A percentile compares a stretch with the other conserved stretches of the same genome.
phyloP scores from a whole-genome alignment of 768 basidiomycete genomes.

The Tulasnella sp. region DNA sequence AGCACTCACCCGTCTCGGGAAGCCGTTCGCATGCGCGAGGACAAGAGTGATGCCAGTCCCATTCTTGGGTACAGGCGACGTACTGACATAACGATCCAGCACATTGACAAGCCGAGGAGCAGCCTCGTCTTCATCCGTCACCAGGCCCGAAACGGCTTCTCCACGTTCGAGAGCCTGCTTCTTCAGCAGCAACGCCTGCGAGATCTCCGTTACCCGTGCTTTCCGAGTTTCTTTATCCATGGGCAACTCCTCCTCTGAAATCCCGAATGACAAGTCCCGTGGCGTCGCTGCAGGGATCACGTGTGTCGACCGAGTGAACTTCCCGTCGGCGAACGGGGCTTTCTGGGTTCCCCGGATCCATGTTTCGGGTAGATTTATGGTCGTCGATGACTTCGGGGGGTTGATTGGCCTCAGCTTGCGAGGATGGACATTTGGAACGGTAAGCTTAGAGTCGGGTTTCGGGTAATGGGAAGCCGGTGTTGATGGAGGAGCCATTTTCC shows the following conservation, averaged over 20 bases:
- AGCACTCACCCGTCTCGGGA: constrained; percentile 69
- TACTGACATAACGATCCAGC: constrained; percentile 55
- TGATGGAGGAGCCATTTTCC: background rate
- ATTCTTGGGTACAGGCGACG: constrained; percentile 16
- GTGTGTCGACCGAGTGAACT: constrained; percentile 17
- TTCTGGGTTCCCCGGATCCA: background rate
- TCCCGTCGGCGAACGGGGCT: background rate
- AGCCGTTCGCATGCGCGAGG: constrained; percentile 76
- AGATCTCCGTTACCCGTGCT: background rate
- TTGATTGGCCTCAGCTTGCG: background rate
- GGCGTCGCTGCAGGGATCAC: constrained; percentile 20
- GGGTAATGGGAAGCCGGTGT: background rate
- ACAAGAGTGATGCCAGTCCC: constrained; percentile 53
- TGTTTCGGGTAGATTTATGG: background rate
- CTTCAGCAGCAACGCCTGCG: background rate
- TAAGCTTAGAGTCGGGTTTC: background rate
- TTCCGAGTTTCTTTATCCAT: constrained; percentile 3
- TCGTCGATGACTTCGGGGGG: background rate
- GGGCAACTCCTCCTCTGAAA: background rate
- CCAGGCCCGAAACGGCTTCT: constrained; percentile 19
- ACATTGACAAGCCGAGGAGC: constrained; percentile 48
- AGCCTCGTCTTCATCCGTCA: constrained; percentile 13
- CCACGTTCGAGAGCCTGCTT: constrained; percentile 13
- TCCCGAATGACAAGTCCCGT: constrained; percentile 7
- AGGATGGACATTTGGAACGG: background rate